Percentiles rank a stretch among this genome's conserved stretches.
Evolutionary conservation across 345 rosid genomes (phyloP).

Genomic region (Viola odorata): DNA sequence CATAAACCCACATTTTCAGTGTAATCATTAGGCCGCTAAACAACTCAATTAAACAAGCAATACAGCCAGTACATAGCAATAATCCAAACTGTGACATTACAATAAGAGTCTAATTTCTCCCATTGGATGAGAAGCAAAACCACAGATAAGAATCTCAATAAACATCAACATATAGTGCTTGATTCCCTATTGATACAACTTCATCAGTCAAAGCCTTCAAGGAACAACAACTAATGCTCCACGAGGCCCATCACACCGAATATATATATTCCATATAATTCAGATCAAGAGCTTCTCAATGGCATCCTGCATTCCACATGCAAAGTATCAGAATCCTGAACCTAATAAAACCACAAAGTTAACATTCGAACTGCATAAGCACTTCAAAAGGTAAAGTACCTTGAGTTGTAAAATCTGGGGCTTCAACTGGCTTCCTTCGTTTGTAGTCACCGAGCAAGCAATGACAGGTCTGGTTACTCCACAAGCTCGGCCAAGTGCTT

Average conservation of each 20-base stretch:
- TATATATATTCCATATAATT: conserved; percentile 10
- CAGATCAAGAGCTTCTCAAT: conserved; percentile 90
- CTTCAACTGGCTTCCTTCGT: conserved; percentile 84
- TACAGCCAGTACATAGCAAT: no score
- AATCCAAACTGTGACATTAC: no score
- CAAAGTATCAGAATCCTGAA: not conserved
- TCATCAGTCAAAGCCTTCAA: conserved; percentile 23
- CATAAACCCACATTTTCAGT: no score
- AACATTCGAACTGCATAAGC: not conserved
- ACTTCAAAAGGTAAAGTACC: conserved; percentile 29
- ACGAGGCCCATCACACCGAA: conserved; percentile 95
- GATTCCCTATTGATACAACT: conserved; percentile 6
- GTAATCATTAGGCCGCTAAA: no score
- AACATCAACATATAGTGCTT: not conserved
- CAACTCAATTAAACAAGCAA: no score
- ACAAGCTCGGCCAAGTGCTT: conserved; percentile 94
- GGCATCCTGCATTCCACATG: conserved; percentile 59
- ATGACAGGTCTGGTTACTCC: conserved; percentile 97
- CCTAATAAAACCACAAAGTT: not conserved
- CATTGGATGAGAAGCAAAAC: no score
- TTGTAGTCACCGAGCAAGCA: conserved; percentile 77
- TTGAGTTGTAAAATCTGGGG: conserved; percentile 81
- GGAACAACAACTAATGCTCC: conserved; percentile 28
- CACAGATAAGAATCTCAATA: no score
- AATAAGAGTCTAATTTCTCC: no score